Base-by-base conservation (phyloP, 371 early-diverging fungal genomes). In the Syncephalastrum contaminatum region DNA sequence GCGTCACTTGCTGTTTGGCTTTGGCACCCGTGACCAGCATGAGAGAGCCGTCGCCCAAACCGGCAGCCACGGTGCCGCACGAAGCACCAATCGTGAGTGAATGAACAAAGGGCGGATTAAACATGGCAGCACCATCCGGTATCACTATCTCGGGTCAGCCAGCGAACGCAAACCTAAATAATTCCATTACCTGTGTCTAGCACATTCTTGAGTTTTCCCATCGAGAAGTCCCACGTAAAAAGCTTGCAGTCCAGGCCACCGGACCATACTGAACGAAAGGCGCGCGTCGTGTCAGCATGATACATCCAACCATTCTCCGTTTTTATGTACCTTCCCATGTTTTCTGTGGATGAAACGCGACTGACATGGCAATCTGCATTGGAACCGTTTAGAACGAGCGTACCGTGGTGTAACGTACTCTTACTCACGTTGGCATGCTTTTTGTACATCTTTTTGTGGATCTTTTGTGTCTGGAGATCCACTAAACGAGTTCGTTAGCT, bases 21-120 rank as follows among this genome's bases (percentile, higher is more conserved):
- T 30, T 30, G 62, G 44, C 20, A 66, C 39, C 24, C n/a, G 39
- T 51, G 52, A 58, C 8, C 8, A 61, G 8, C 19, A 70, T 69
- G 16, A 77, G 61, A 25, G 69, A 68, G 0, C 72, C 54, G 43
- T 79, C 79, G 18, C 79, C 79, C 19, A 75, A 50, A 30, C 75
- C 68, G 27, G 75, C 73, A 8, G 72, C 79, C 20, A 79, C 49
- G 66, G 68, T 69, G 40, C 63, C 51, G 13, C 76, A 75, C 46
- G 66, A 55, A 1, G 53, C 16, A 4, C 72, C 67, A 1, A 54
- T 57, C 4, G 53, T 62, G 15, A 75, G 21, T 4, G 68, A 50
- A 46, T 79, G 72, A 21, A 79, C 74, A 60, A 79, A 79, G 0
- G 79, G 79, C 0, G 79, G 79, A 43, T 79, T 79, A 46, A 75